Conservation (phyloP, 1,284 basidiomycete genomes). For the Pseudomicrostroma phylloplanum region DNA sequence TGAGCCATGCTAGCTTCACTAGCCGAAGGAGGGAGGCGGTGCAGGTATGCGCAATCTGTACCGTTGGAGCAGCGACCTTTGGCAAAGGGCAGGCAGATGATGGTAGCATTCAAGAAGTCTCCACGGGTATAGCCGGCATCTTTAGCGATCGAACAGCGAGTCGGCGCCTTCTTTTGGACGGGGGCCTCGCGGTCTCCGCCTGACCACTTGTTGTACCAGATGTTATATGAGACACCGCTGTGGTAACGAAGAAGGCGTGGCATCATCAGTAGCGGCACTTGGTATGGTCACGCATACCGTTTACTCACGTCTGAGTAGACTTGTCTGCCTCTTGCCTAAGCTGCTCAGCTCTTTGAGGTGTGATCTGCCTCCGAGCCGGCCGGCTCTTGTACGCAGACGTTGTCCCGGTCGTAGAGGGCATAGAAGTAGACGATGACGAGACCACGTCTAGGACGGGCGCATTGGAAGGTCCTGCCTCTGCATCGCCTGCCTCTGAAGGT, state of each 20-base stretch:
- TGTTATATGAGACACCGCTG: conserved; percentile 57
- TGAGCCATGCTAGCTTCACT: background rate
- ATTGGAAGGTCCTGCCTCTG: no score
- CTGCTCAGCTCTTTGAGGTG: conserved; percentile 26
- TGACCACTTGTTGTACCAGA: conserved; percentile 99
- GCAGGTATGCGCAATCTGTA: conserved; percentile 84
- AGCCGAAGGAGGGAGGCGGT: conserved; percentile 59
- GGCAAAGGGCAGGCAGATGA: conserved; percentile 90
- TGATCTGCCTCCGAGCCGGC: conserved; percentile 45
- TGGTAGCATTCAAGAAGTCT: conserved; percentile 55
- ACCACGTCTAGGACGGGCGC: no score
- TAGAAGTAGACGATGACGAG: no score
- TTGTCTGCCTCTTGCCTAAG: conserved; percentile 40
- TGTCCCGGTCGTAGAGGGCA: background rate
- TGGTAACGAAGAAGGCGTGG: background rate
- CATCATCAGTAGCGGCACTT: background rate
- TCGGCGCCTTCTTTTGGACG: conserved; percentile 77
- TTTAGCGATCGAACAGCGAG: conserved; percentile 76
- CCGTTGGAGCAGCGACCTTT: conserved; percentile 96
- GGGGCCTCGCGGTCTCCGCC: conserved; percentile 51
- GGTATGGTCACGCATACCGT: background rate
- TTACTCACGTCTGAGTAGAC: conserved; percentile 18
- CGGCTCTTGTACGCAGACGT: conserved; percentile 21
- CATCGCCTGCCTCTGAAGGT: no score
- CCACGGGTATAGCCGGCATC: conserved; percentile 77